Conservation (phyloP, 352 stramenopile genomes). For the Phytopythium delawarense region DNA sequence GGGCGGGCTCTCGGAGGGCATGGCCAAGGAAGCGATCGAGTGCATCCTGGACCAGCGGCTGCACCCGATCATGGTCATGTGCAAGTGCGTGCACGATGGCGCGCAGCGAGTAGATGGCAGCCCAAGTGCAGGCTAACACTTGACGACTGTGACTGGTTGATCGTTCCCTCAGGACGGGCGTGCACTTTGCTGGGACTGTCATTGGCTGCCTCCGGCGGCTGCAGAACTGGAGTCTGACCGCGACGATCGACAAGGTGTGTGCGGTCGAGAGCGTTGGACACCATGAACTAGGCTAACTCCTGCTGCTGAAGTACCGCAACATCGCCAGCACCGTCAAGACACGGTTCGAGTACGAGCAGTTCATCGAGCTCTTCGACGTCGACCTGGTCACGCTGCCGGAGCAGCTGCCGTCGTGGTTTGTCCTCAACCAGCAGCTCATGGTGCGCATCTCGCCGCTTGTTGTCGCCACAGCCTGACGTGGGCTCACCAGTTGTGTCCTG, state of each 20-base stretch:
- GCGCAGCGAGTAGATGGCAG: neutral
- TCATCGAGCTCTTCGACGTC: conserved; percentile 87
- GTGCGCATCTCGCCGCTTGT: conserved; percentile 18
- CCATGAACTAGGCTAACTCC: neutral
- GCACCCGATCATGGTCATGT: conserved; percentile 84
- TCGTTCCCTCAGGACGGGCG: conserved; percentile 43
- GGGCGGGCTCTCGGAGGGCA: conserved; percentile 61
- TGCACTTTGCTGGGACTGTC: conserved; percentile 74
- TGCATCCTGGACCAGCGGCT: conserved; percentile 74
- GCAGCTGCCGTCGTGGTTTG: conserved; percentile 77
- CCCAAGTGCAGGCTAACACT: neutral
- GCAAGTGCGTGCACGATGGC: conserved; percentile 53
- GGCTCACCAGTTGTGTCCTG: neutral
- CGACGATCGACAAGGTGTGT: conserved; percentile 80
- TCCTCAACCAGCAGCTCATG: conserved; percentile 75
- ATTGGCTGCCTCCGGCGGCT: conserved; percentile 78
- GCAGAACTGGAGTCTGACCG: conserved; percentile 85
- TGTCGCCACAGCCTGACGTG: too few species aligned
- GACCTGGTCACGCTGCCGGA: conserved; percentile 79
- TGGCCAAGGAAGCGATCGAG: conserved; percentile 86
- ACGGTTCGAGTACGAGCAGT: conserved; percentile 87
- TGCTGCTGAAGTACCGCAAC: conserved; percentile 64
- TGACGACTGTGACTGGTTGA: neutral
- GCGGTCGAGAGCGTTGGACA: neutral
- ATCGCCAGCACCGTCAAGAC: conserved; percentile 84